Conservation (phyloP, 1,284 basidiomycete genomes). For the Afroboletus lepidellus region DNA sequence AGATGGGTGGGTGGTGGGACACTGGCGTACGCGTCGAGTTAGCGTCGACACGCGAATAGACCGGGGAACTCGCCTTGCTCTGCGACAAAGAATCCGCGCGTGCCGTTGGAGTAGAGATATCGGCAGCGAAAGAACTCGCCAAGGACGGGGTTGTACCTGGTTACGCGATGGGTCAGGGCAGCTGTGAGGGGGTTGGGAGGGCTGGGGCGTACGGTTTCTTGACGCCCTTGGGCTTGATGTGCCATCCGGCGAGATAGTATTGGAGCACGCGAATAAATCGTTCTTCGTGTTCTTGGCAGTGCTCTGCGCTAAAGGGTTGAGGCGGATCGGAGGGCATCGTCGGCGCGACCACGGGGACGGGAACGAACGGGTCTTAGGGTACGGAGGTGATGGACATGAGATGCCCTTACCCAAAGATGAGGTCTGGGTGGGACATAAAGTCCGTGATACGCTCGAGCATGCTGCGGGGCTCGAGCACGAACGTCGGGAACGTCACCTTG, state of each 20-base stretch:
- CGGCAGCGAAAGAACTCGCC: constrained; percentile 98
- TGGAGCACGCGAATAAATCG: constrained; percentile 89
- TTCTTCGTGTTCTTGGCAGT: constrained; percentile 80
- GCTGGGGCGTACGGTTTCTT: constrained; percentile 86
- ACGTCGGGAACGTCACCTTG: constrained; percentile 91
- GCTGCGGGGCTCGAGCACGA: constrained; percentile 90
- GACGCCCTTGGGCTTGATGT: constrained; percentile 98
- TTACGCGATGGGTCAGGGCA: constrained; percentile 4
- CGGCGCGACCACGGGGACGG: neutral
- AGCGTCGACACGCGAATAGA: neutral
- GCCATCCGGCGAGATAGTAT: constrained; percentile 99
- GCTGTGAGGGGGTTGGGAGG: neutral
- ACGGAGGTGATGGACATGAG: constrained; percentile 10
- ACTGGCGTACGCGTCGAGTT: constrained; percentile 44
- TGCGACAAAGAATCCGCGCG: constrained; percentile 94
- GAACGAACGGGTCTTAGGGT: constrained; percentile 19
- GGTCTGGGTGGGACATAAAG: constrained; percentile 98
- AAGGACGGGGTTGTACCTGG: constrained; percentile 94
- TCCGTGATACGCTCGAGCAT: constrained; percentile 97
- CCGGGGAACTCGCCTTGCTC: constrained; percentile 74
- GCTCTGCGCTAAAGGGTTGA: constrained; percentile 53
- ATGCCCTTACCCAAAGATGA: constrained; percentile 85
- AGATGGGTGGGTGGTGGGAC: constrained; percentile 93
- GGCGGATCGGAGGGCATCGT: neutral
- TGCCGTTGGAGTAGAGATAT: constrained; percentile 91